phyloP scores from a whole-genome alignment of 805 yeast species.

The Candida mattraensis region DNA sequence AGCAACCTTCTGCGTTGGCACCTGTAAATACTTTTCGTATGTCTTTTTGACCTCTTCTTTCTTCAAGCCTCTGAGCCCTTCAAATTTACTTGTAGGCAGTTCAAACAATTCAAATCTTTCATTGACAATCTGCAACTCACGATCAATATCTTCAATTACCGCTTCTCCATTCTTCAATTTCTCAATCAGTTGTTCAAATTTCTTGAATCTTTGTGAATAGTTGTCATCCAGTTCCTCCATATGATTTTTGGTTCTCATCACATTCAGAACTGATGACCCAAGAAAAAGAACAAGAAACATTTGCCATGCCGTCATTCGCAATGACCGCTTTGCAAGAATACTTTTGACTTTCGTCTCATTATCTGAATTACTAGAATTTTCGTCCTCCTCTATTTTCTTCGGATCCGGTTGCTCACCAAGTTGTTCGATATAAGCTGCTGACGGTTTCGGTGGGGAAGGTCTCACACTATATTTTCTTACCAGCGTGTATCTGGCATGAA shows the following conservation, averaged over 20 bases:
- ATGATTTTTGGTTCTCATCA: constrained; percentile 44
- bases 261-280: constrained; percentile 46
- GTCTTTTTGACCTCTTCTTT: neutral
- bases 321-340: constrained; percentile 28
- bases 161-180: constrained; percentile 23
- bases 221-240: constrained; percentile 42
- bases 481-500: too few relatives aligned
- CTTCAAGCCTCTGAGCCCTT: constrained; percentile 14
- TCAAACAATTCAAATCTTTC: constrained; percentile 39
- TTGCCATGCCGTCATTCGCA: constrained; percentile 34
- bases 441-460: too few relatives aligned
- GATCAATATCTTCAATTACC: constrained; percentile 38
- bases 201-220: constrained; percentile 40
- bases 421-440: constrained; percentile 24
- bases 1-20: neutral
- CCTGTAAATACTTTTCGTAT: neutral
- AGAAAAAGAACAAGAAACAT: constrained; percentile 30
- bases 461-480: too few relatives aligned
- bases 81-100: constrained; percentile 22
- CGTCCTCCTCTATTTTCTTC: constrained; percentile 8
- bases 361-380: constrained; percentile 13
- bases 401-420: constrained; percentile 32
- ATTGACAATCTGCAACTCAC: constrained; percentile 42
- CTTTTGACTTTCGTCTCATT: constrained; percentile 24
- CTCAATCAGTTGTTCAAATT: constrained; percentile 26